Base-by-base conservation (phyloP, 1,139 yeast genomes). In the Arxiozyma bovina region DNA sequence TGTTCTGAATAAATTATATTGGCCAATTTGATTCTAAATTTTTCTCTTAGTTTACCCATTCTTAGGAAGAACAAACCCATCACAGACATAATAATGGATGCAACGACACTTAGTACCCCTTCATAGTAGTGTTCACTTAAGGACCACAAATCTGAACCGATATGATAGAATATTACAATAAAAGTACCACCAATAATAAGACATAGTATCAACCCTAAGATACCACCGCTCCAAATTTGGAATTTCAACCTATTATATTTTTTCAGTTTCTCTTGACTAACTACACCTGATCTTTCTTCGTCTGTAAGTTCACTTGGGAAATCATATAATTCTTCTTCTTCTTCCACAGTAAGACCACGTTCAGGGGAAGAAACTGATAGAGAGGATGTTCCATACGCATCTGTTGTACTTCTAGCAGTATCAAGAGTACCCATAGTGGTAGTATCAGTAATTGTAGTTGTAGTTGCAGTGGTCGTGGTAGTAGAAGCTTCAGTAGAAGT, bases 21-120 rank as follows among this genome's bases (percentile, higher is more conserved):
- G 20, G 96, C 95, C 65, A 91, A 78, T 74, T 91, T 91, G 61
- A 88, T 77, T 75, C 96, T 83, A 89, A 96, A 91, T 73, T 90
- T 91, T 64, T 83, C 93, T 71, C 87, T 84, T 83, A 91, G 79
- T 74, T 90, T 91, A 71, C 91, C 89, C 68, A 91, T 79, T 69
- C 96, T 80, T 64, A 91, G 78, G 85, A 91, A 87, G 66, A 96
- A 94, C 62, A 91, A 74, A 53, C 98, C 97, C 97, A 91, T 90
- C 50, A 83, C 64, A 3, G 96, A 82, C 59, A 91, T 91, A 69
- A 91, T 80, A 25, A 87, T 75, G 0, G 94, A 80, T 1, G 98
- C 97, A 63, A 91, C 78, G 41, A 90, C 74, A 68, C 90, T 85
- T 66, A 91, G 82, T 42, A 85, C 78, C 68, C 96, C 97, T 74